Evolutionary conservation across 2,329 filamentous ascomycete species (phyloP), one percentile per base, ranked within the genome.

Genomic region (Verticillium isaacii): DNA sequence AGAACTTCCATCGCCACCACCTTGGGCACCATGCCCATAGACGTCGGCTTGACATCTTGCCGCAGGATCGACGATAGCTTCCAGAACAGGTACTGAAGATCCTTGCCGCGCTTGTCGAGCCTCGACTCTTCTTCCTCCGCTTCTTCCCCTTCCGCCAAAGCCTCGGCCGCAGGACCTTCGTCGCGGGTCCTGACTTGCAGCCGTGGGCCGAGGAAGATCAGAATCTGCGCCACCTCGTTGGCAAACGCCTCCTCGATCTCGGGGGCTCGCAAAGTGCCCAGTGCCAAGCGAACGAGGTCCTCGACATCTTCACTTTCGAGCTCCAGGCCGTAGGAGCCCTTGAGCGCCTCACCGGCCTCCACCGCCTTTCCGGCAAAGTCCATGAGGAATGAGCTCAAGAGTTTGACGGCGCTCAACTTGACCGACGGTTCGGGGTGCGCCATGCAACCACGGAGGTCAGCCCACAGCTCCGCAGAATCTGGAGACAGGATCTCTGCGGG

Each of bases 31-130:
- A 94, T 84, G 23, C 86, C 85, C 6, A 83, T 77, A 1, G 85
- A 82, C 52, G 81, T 87, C 11, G 88, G 86, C 2, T 85, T 80
- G 1, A 87, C 83, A 68, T 96, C 92, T 67, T 89, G 88, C 55
- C 94, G 87, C 41, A 97, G 82, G 63, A 96, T 88, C 64, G 87
- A 88, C 0, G 92, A 90, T 2, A 96, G 82, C 68, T 92, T 89
- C 68, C 86, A 85, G 71, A 97, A 89, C 60, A 98, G 82, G 74
- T 92, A 93, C 63, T 88, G 83, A 34, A 96, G 80, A 56, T 77
- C 69, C 69, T 75, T 64, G 68, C 63, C 61, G 54, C 62, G 64
- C 14, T 69, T 68, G 3, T 70, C 71, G 25, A 66, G 61, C 29
- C 63, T 58, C 72, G 17, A 72, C 65, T 71, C 68, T 11, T 65